Conservation (phyloP, 306 rosid species). For the Sphenostylis stenocarpa region DNA sequence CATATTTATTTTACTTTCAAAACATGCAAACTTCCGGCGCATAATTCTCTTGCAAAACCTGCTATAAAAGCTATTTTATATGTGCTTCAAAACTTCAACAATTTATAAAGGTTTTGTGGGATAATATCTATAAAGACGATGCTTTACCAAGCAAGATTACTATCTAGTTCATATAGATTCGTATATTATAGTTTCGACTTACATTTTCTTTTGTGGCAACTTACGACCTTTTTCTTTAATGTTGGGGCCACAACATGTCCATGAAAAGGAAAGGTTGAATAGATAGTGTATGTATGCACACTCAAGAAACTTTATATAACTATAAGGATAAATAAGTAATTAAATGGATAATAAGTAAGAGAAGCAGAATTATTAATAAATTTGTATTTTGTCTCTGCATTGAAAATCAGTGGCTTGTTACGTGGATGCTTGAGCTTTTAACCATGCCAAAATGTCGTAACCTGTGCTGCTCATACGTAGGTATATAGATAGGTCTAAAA, state of each 20-base stretch:
- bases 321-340: no score
- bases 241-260: constrained; percentile 30
- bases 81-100: neutral
- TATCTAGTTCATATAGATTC: constrained; percentile 11
- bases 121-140: neutral
- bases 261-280: constrained; percentile 19
- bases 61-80: neutral
- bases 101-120: neutral
- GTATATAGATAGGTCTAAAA: constrained; percentile 29
- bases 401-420: neutral
- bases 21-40: neutral
- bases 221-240: constrained; percentile 15
- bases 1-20: neutral
- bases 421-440: neutral
- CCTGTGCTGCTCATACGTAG: constrained; percentile 13
- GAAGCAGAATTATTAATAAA: neutral
- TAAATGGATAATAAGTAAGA: no score
- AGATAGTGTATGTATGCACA: neutral
- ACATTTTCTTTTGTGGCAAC: neutral
- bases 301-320: no score
- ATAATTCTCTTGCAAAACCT: neutral
- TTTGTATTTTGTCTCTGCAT: neutral
- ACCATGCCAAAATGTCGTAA: constrained; percentile 8
- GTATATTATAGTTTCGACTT: neutral
- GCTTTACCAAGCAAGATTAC: neutral